Percentiles rank a stretch among this genome's conserved stretches.
These are phyloP conservation scores for Crithidia expoeki DNA, from an alignment of 208 protist genomes.

Conservation along the genomic window DNA sequence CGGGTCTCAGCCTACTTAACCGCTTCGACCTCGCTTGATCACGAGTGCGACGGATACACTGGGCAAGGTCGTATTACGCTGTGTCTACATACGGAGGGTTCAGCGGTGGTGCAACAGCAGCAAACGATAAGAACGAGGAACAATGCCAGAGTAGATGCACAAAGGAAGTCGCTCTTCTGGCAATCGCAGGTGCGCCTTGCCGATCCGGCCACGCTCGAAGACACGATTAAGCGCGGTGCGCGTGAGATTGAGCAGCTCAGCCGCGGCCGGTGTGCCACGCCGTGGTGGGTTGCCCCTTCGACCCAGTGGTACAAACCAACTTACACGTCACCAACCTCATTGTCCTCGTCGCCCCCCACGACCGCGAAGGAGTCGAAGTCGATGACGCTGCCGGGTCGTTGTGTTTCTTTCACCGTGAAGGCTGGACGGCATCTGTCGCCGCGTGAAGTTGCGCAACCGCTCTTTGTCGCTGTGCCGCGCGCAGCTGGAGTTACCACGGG, in stretches of 20 bases:
- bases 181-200: conserved; percentile 60
- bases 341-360: conserved; percentile 7
- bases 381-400: conserved; percentile 38
- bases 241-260: conserved; percentile 39
- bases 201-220: conserved; percentile 49
- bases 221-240: conserved; percentile 65
- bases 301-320: conserved; percentile 46
- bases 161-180: conserved; percentile 16
- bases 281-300: conserved; percentile 73
- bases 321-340: conserved; percentile 13
- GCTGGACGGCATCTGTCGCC: conserved; percentile 64
- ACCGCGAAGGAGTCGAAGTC: conserved; percentile 1
- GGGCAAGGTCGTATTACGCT: conserved; percentile 64
- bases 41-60: conserved; percentile 91
- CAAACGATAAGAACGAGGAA: neutral
- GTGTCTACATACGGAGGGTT: conserved; percentile 69
- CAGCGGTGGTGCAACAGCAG: neutral
- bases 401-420: conserved; percentile 56
- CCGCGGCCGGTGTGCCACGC: conserved; percentile 52
- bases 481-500: neutral
- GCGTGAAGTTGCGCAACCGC: conserved; percentile 55
- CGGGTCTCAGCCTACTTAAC: conserved; percentile 82
- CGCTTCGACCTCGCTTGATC: conserved; percentile 66
- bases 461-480: conserved; percentile 55
- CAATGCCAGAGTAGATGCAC: neutral